Evolutionary conservation across 169 alveolate species (phyloP), one percentile per base, ranked within the genome.

Genomic region (Theileria sp.): DNA sequence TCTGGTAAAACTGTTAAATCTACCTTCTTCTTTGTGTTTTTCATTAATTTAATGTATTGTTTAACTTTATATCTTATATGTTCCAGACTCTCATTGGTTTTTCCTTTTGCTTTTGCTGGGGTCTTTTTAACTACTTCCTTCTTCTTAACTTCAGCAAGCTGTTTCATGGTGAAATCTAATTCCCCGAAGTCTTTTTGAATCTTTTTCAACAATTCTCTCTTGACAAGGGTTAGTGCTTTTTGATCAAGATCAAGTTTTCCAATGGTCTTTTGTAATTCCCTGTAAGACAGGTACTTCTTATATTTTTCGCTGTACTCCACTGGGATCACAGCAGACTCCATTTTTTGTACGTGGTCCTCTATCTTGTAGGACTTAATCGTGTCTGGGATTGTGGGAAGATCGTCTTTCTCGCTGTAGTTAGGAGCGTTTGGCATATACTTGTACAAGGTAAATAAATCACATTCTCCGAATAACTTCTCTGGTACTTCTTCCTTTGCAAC

Each of bases 361-460:
- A 60, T 26, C 10, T 60, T 60, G 44, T 8, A 25, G 3, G 36
- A 9, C 36, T 60, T 60, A 10, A 60, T 1, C 36, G 1, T 1
- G 68, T 17, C 23, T 12, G 68, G 68, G 10, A 25, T 13, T 64
- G 38, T n/a, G 51, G 3, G 51, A 19, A 64, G 51, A 23, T 19
- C 1, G 21, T 15, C 19, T 30, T 30, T 5, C 9, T n/a, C 38
- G 13, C 3, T 5, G 34, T 10, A n/a, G 8, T 64, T 23, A 15
- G 32, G 72, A 26, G 72, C 25, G 51, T 26, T 19, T 2, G 68
- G 68, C 44, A 60, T 28, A 38, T n/a, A 64, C 50, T 64, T 64
- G 72, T 64, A 64, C 21, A 64, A 32, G 34, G 51, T 19, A 21
- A 64, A 64, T 7, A 64, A 9, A 64, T 64, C 72, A 64, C 72